Evolutionary conservation across 805 yeast genomes (phyloP), one percentile per base, ranked within the genome.

Genomic region (Geotrichum ghanense): DNA sequence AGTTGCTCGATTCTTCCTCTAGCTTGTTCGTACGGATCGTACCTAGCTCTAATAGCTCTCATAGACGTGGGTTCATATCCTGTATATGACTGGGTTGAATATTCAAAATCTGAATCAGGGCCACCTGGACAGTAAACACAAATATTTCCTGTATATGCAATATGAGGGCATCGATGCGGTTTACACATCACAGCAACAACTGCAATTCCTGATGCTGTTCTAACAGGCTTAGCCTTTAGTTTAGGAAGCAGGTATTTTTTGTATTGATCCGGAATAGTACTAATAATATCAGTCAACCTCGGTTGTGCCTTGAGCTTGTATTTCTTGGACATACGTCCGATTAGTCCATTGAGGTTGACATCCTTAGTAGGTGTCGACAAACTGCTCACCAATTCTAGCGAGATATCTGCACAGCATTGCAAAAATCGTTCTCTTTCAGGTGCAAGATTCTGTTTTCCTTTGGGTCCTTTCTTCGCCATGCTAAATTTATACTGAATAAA

Each of bases 181-280:
- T 92, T 92, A 70, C 97, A 89, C 97, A 92, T 92, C 25, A 92
- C 97, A 0, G 98, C 98, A 41, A 92, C 97, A 19, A 92, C 98
- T 7, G 98, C 98, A 49, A 92, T 95, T 57, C 98, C 98, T 9
- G 95, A 84, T 0, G 98, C 98, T 0, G 98, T 92, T 65, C 98
- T 76, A 41, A 92, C 97, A 0, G 98, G 98, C 64, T 92, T 92
- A n/a, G 98, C 98, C 66, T 92, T 86, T 42, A 92, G 72, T 66
- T 89, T 89, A 2, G 97, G 98, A 35, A 92, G 71, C 46, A 92
- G 67, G 59, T 88, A 88, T 61, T 87, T 87, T 64, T 86, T 87
- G 66, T 90, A 83, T 61, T 90, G 96, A 61, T 90, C 97, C 7
- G 98, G 98, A 50, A 92, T 90, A 1, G 97, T 84, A 31, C 87